phyloP scores from a whole-genome alignment of 2,329 filamentous ascomycete species.

The Fusarium chlamydosporum region DNA sequence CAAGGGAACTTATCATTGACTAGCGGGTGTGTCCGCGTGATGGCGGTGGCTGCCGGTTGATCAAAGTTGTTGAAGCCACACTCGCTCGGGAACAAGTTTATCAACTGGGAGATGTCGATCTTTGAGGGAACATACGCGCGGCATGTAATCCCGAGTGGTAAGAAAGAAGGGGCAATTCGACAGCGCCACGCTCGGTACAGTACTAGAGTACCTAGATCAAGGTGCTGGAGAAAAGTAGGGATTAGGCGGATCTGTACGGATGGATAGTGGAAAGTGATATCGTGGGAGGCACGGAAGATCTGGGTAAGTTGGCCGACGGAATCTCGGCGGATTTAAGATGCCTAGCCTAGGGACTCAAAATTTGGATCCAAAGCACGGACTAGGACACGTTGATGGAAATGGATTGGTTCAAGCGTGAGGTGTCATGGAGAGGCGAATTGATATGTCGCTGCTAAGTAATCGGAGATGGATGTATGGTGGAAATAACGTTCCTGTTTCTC shows the following conservation, averaged over 20 bases:
- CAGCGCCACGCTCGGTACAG: not conserved
- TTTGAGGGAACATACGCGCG: not conserved
- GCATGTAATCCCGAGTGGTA: not conserved
- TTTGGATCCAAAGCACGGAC: conserved; percentile 7
- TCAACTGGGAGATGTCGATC: conserved; percentile 4
- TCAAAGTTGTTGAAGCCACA: not conserved
- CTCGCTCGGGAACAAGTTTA: not conserved
- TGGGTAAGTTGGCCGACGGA: conserved; percentile 10
- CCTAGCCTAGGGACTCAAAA: conserved; percentile 8
- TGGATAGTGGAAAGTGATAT: too few species aligned
- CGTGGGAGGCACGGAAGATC: not conserved
- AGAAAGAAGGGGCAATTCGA: conserved; percentile 3
- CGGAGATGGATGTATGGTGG: not conserved
- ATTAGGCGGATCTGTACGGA: too few species aligned
- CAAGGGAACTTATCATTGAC: not conserved
- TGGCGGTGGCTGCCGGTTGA: conserved; percentile 2
- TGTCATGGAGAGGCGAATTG: conserved; percentile 12
- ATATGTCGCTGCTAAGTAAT: not conserved
- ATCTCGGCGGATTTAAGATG: not conserved
- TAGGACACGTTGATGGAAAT: not conserved
- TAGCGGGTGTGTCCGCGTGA: not conserved
- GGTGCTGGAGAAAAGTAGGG: too few species aligned
- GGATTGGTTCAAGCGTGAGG: conserved; percentile 12
- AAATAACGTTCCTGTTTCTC: conserved; percentile 5
- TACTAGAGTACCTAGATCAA: too few species aligned